Percentiles rank a stretch among this genome's conserved stretches.
These are phyloP conservation scores for Chloromonas sp. DNA, from an alignment of 163 green algal species.

Conservation along the genomic window DNA sequence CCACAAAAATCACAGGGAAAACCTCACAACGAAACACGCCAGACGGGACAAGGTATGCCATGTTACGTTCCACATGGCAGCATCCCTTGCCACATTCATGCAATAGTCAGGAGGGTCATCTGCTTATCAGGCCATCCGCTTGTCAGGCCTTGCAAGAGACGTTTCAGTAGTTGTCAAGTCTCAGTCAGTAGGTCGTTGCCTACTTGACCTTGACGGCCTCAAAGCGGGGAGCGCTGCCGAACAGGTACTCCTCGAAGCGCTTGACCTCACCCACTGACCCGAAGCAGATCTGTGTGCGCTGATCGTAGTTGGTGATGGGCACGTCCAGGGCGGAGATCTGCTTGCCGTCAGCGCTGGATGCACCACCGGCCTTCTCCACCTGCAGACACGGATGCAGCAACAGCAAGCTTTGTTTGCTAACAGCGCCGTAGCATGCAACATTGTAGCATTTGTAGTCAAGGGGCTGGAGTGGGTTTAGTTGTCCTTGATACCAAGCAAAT, in stretches of 20 bases:
- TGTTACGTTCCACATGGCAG: not conserved
- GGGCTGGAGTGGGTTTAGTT: no score
- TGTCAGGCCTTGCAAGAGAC: no score
- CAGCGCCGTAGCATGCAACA: not conserved
- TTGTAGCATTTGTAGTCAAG: no score
- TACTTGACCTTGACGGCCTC: slow-evolving; percentile 2
- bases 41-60: not conserved
- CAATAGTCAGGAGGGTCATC: not conserved
- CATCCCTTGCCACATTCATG: not conserved
- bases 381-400: slow-evolving; percentile 4
- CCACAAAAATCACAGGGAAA: no score
- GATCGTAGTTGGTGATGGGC: slow-evolving; percentile 64
- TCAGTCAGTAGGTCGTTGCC: no score
- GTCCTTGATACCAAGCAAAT: no score
- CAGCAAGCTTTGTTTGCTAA: not conserved
- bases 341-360: slow-evolving; percentile 73
- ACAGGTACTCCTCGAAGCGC: slow-evolving; percentile 66
- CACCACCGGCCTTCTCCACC: slow-evolving; percentile 83
- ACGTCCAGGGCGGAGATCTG: slow-evolving; percentile 75
- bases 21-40: no score
- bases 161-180: no score
- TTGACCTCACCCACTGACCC: slow-evolving; percentile 76
- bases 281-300: slow-evolving; percentile 90
- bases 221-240: slow-evolving; percentile 12
- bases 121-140: no score